Percentiles rank a stretch among this genome's conserved stretches.
These are phyloP conservation scores for Leersia perrieri DNA, from an alignment of 176 grass and related monocot genomes.

Conservation along the genomic window DNA sequence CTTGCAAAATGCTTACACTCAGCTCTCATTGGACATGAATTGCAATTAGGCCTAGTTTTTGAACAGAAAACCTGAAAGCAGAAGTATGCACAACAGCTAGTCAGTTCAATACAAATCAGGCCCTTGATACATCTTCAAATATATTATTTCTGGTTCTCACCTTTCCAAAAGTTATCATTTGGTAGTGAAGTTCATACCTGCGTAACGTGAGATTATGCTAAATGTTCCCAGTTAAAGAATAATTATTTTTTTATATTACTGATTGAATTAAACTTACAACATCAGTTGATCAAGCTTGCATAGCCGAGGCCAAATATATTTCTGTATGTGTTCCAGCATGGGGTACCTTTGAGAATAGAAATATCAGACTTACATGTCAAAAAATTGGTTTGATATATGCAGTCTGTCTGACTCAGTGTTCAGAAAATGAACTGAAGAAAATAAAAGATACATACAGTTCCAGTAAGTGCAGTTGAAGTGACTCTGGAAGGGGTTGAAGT, in stretches of 20 bases:
- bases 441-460: constrained; percentile 59
- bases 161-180: constrained; percentile 99
- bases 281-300: constrained; percentile 87
- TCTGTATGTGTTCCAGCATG: constrained; percentile 85
- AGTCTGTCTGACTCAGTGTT: background rate
- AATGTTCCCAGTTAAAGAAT: constrained; percentile 23
- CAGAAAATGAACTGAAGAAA: constrained; percentile 7
- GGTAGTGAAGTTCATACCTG: constrained; percentile 95
- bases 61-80: constrained; percentile 71
- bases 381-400: background rate
- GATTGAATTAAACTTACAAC: constrained; percentile 56
- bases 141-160: constrained; percentile 35
- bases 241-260: constrained; percentile 1
- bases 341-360: constrained; percentile 67
- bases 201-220: background rate
- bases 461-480: constrained; percentile 82
- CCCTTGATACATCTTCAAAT: background rate
- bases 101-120: constrained; percentile 20
- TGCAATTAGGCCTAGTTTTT: constrained; percentile 91
- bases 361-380: constrained; percentile 20
- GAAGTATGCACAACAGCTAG: background rate
- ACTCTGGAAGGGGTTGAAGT: constrained; percentile 80
- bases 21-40: constrained; percentile 91
- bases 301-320: constrained; percentile 91
- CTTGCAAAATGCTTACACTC: constrained; percentile 94